Evolutionary conservation across 345 rosid genomes (phyloP), one percentile per base, ranked within the genome.

Genomic region (Pugionium dolabratum): DNA sequence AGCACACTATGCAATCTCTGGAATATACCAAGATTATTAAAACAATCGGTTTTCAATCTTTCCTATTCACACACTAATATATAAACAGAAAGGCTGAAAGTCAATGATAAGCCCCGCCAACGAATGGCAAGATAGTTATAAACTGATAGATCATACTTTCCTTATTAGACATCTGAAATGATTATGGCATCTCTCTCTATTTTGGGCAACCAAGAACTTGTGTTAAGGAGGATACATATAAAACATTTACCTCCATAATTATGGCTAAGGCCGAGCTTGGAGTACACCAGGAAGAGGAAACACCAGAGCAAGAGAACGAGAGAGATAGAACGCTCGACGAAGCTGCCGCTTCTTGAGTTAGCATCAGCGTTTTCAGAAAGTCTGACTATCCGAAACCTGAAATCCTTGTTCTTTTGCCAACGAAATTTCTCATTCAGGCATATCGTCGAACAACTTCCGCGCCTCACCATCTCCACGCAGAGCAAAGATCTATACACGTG

Each of bases 231-330:
- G 18, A 18, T 18, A 18, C 18, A 18, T 18, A 18, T 18, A 18
- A 18, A 18, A 43, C 7, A 35, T 50, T 54, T 66, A 88, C 94
- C 94, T 81, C 78, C 81, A 57, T 77, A 76, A 8, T 81, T 75
- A 50, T 84, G 88, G 87, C 89, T 59, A 49, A 66, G 86, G 68
- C 88, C 95, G 50, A 88, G 87, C 55, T 79, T 64, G 50, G 83
- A 74, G 74, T 79, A 80, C 54, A 85, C 72, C 39, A 86, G 78
- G 76, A 86, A 82, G 69, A 88, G 77, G 67, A 83, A 79, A 63
- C 79, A 84, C 91, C 91, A 88, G 7, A 84, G 85, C 0, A 84
- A 69, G 73, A 88, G 59, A 41, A 85, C 76, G 61, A 88, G 58
- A 9, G 88, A 75, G 71, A 84, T 51, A 29, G 90, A 85, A 11